Base-by-base conservation (phyloP, 352 stramenopile species). In the Aphanomyces invadans region DNA sequence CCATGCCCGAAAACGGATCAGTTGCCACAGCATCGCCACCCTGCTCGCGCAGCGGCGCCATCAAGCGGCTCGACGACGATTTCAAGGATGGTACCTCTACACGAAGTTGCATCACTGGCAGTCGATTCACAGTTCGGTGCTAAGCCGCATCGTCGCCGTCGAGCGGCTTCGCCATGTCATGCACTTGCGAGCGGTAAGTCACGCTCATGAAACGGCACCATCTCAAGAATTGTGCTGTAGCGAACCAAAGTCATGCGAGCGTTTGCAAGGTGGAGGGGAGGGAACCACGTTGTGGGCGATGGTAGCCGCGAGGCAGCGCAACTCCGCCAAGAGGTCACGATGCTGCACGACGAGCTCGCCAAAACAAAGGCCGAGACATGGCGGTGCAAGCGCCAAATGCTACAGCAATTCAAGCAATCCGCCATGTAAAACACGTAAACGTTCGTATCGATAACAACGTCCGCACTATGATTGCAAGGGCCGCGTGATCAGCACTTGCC, bases 321-420 rank as follows among this genome's bases (percentile, higher is more conserved):
- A 12, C 71, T 91, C 9, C 78, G 88, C 45, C 56, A 80, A 15
- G 80, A 89, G 73, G 86, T 88, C 66, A 79, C 76, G 17, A 87
- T 85, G 66, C 71, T 89, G 4, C 78, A 88, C 39, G 74, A 88
- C 15, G 79, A 89, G 55, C 62, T 89, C 10, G 76, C 76, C 3
- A 80, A 76, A 45, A 84, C 79, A 51, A 89, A 88, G 68, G 84
- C 79, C 4, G 79, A 88, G 64, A 80, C 78, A 4, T 89, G 78
- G 78, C 68, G 75, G 49, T 88, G 89, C 78, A 91, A 89, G 68
- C 77, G 79, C 15, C 83, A 91, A 74, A 65, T 89, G 46, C 72
- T 91, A 19, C 87, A 89, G 70, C 78, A 91, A 56, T 89, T 88
- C 32, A 66, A 66, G 23, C 59, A 66, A 23, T 66, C 59, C 10